Base-by-base conservation (phyloP, 306 rosid genomes). In the Vicia sativa region DNA sequence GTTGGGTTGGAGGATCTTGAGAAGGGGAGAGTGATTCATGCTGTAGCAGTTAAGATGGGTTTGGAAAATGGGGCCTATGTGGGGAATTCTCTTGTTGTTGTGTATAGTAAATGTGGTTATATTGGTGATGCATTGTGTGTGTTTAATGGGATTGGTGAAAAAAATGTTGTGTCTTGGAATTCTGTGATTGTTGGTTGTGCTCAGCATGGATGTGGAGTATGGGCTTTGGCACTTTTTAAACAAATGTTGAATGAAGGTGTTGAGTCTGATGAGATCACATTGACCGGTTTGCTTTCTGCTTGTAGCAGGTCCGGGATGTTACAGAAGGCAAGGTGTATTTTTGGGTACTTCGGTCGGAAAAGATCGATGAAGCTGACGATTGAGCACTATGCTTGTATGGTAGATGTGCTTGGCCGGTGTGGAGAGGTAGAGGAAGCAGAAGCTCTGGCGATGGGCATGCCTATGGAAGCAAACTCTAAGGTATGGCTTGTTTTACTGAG, bases 331-430 rank as follows among this genome's bases (percentile, higher is more conserved):
- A 84, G 84, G 80, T 43, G 78, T 73, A 77, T 89, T 74, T 87
- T 87, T 66, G 69, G 71, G 53, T 76, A 79, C 70, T 84, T 89
- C 52, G 74, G 78, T 21, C 45, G 52, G 77, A 68, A 50, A 35
- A 74, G 77, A 23, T 45, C 68, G 9, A 55, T 62, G 48, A 73
- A 67, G 67, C 74, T 89, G 75, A 87, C 80, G 44, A 57, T 64
- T n/a, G 92, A 89, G 81, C 97, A 92, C 80, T 84, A 84, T 67
- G 73, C 79, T 11, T 87, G 92, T 58, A 85, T 89, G 97, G 85
- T 87, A 48, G 96, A 85, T 76, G 87, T 85, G 29, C 84, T 92
- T 73, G 89, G 92, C 52, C 89, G 97, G 44, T 81, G 80, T 37
- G 97, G 92, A 2, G 68, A 82, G 77, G 65, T 92, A 55, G 87